Percentiles rank a stretch among this genome's conserved stretches.
Conservation (phyloP, 345 rosid species). For the Hevea brasiliensis region DNA sequence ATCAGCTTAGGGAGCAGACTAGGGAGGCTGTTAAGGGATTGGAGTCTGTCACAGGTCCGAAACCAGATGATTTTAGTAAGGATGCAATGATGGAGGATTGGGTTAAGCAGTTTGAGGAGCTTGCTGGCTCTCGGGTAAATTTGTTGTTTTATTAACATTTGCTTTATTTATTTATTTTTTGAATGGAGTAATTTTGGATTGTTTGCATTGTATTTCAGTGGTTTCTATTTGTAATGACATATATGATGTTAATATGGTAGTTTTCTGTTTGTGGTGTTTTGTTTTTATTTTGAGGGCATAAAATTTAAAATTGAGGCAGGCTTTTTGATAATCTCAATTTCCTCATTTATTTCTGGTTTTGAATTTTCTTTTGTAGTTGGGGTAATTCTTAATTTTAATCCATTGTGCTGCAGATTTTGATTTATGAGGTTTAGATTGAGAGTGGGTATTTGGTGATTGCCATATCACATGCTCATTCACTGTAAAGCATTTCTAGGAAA, state of each 20-base stretch:
- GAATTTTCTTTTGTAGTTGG: too few relatives aligned
- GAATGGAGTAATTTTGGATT: not conserved
- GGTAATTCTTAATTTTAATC: too few relatives aligned
- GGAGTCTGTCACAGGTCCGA: slow-evolving; percentile 54
- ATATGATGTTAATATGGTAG: not conserved
- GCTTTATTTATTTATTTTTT: not conserved
- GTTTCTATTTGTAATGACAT: not conserved
- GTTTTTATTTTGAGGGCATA: not conserved
- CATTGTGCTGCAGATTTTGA: not conserved
- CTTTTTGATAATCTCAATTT: too few relatives aligned
- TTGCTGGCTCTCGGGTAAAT: slow-evolving; percentile 74
- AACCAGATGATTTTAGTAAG: slow-evolving; percentile 45
- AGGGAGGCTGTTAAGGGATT: slow-evolving; percentile 81
- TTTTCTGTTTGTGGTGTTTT: too few relatives aligned
- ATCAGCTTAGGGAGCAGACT: slow-evolving; percentile 80
- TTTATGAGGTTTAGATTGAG: not conserved
- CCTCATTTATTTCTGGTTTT: too few relatives aligned
- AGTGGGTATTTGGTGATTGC: not conserved
- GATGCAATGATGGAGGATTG: slow-evolving; percentile 90
- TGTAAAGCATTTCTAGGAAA: not conserved
- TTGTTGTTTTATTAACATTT: not conserved
- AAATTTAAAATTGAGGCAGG: not conserved
- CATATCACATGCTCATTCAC: not conserved
- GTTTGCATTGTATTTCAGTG: not conserved
- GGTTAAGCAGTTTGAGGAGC: slow-evolving; percentile 96